Conservation (phyloP, 805 yeast genomes). For the Clavispora carvajalis region DNA sequence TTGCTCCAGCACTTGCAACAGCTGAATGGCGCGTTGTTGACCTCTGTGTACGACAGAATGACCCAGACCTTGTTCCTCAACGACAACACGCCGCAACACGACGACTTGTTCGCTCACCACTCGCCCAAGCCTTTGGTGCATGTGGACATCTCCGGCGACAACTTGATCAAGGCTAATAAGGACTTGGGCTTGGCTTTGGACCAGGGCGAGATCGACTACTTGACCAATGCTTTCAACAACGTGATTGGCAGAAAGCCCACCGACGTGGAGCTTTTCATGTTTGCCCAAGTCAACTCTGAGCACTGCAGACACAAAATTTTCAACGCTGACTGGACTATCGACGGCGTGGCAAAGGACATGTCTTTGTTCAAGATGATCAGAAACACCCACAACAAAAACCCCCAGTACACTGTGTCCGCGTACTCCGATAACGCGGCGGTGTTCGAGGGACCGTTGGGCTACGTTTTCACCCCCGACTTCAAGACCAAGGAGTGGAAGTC, state of each 20-base stretch:
- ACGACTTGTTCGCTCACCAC: constrained; percentile 74
- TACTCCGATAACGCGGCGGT: constrained; percentile 98
- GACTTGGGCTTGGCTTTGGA: constrained; percentile 92
- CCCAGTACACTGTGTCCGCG: constrained; percentile 84
- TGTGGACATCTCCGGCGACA: constrained; percentile 60
- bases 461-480: constrained; percentile 73
- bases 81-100: constrained; percentile 55
- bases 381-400: constrained; percentile 79
- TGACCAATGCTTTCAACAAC: constrained; percentile 74
- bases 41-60: constrained; percentile 88
- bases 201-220: constrained; percentile 85
- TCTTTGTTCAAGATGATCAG: constrained; percentile 92
- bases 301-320: constrained; percentile 99
- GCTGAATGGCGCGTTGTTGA: constrained; percentile 52
- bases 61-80: constrained; percentile 65
- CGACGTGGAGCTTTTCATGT: constrained; percentile 96
- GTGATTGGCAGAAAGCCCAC: constrained; percentile 85
- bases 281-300: constrained; percentile 98
- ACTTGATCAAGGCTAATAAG: constrained; percentile 71
- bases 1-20: constrained; percentile 38
- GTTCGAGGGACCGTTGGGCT: constrained; percentile 76
- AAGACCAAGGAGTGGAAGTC: constrained; percentile 68
- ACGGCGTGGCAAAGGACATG: constrained; percentile 65
- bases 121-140: constrained; percentile 77
- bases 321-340: constrained; percentile 97